These are phyloP conservation scores for Dentipellis sp. DNA, from an alignment of 768 basidiomycete species.

Conservation along the genomic window DNA sequence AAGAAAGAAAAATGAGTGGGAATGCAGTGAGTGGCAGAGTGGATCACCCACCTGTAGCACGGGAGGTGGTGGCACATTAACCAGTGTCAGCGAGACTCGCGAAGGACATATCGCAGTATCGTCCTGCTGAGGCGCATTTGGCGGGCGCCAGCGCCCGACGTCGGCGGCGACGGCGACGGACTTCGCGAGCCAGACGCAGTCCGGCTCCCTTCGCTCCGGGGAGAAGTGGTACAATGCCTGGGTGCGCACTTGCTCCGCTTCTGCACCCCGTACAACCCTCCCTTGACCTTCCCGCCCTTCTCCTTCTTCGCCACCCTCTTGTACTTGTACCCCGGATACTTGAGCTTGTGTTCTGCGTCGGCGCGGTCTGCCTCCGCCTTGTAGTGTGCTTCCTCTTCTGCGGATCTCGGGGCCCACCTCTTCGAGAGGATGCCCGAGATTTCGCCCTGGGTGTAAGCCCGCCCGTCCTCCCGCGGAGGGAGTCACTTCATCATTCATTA, in stretches of 20 bases:
- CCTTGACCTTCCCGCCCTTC: conserved; percentile 11
- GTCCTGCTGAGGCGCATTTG: too few species aligned
- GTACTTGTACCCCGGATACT: conserved; percentile 14
- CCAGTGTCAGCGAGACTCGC: too few species aligned
- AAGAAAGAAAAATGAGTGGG: too few species aligned
- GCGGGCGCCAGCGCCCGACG: neutral
- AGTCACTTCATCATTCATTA: conserved; percentile 30
- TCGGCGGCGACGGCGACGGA: neutral
- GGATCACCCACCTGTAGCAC: too few species aligned
- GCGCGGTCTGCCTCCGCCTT: conserved; percentile 9
- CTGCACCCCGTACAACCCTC: conserved; percentile 9
- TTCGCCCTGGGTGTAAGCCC: conserved; percentile 28
- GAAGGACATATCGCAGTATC: neutral
- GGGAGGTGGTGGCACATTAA: too few species aligned
- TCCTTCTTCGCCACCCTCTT: conserved; percentile 7
- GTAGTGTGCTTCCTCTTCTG: conserved; percentile 20
- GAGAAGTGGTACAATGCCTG: neutral
- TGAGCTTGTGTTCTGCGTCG: conserved; percentile 9
- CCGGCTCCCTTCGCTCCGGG: neutral
- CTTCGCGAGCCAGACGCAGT: neutral
- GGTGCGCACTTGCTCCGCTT: neutral
- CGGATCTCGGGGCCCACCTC: conserved; percentile 30
- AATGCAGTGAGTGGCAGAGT: too few species aligned
- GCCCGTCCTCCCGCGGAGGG: conserved; percentile 15
- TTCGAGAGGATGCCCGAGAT: conserved; percentile 32